Evolutionary conservation across 108 stramenopile species (phyloP).

Genomic region (Cyclotella choctawhatcheeana): DNA sequence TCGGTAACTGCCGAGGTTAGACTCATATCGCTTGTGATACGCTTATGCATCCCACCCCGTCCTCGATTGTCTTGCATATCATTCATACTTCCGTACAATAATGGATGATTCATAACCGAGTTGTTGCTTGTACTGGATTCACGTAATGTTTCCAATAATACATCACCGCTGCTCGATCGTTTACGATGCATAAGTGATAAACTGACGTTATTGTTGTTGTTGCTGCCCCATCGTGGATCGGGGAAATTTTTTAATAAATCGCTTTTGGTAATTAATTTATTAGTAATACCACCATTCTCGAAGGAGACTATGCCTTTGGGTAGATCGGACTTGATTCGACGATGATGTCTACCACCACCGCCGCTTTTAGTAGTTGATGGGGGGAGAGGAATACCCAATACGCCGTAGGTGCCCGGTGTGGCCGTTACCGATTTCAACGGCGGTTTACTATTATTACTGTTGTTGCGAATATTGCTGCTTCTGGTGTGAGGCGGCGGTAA

Average conservation of each 20-base stretch:
- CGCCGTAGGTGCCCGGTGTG: background rate
- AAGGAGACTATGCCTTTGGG: constrained; percentile 14
- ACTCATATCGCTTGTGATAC: constrained; percentile 37
- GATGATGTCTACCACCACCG: constrained; percentile 16
- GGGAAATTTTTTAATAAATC: constrained; percentile 49
- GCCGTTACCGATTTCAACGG: constrained; percentile 1
- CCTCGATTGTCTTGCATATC: background rate
- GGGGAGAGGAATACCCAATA: background rate
- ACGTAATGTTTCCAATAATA: constrained; percentile 2
- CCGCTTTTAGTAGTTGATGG: background rate
- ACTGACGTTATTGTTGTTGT: constrained; percentile 25
- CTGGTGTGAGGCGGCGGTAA: constrained; percentile 11
- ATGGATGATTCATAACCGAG: background rate
- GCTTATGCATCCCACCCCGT: constrained; percentile 15
- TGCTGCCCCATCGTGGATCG: constrained; percentile 42
- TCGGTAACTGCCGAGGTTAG: constrained; percentile 46
- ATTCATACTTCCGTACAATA: constrained; percentile 10
- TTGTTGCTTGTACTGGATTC: background rate
- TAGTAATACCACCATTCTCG: background rate
- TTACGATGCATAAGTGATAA: too few species aligned
- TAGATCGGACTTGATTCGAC: constrained; percentile 42
- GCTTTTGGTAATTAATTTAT: constrained; percentile 33
- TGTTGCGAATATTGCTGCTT: background rate
- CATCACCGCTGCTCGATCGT: constrained; percentile 22
- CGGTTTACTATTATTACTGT: constrained; percentile 9